Percentiles rank a stretch among this genome's conserved stretches.
Conservation (phyloP, 176 grass and related monocot genomes). For the Elymus sibiricus region DNA sequence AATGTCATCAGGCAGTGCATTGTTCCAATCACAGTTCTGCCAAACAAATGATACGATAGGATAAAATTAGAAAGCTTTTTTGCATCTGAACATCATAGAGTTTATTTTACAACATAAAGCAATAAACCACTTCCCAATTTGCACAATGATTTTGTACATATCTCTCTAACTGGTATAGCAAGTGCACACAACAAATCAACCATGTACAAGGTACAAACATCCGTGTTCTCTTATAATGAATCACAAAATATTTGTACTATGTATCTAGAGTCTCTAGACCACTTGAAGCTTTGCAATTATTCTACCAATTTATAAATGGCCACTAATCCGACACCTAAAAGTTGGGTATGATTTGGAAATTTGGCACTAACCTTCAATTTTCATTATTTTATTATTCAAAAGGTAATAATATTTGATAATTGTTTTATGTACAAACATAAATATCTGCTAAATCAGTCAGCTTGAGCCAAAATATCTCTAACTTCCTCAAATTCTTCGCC, state of each 20-base stretch:
- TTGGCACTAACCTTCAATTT: too few species aligned
- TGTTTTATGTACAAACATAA: not conserved
- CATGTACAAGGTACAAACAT: not conserved
- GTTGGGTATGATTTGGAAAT: not conserved
- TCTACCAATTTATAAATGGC: not conserved
- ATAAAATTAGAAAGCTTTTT: not conserved
- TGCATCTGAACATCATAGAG: not conserved
- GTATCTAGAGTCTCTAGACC: not conserved
- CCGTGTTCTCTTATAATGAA: not conserved
- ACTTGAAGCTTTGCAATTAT: not conserved
- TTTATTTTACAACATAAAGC: not conserved
- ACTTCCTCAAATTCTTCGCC: not conserved
- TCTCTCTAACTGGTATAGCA: not conserved
- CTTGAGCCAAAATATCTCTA: not conserved
- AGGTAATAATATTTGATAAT: not conserved
- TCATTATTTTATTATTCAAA: not conserved
- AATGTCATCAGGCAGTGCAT: slow-evolving; percentile 16
- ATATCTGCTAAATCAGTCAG: not conserved
- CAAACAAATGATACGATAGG: not conserved
- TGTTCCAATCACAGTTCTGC: slow-evolving; percentile 9
- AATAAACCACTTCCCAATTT: not conserved
- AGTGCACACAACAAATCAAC: not conserved
- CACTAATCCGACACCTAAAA: not conserved
- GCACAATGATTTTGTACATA: not conserved
- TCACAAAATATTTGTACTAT: not conserved